A percentile compares a stretch with the other conserved stretches of the same genome.
phyloP scores from a whole-genome alignment of 2,329 filamentous ascomycete genomes.

The Pyrenochaeta sp. region DNA sequence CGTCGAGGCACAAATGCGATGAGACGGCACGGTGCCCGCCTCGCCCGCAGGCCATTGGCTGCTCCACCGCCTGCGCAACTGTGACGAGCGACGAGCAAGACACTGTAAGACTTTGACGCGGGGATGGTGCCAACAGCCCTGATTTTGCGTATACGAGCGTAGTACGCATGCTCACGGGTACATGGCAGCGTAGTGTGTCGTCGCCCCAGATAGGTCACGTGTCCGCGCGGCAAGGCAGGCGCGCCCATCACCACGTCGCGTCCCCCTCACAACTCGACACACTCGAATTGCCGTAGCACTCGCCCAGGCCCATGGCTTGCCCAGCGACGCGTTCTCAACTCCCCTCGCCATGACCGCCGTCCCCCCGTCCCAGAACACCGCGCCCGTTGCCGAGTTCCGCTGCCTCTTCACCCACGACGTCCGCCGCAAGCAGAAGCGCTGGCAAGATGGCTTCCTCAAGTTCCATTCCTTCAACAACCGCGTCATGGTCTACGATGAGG shows the following conservation, averaged over 20 bases:
- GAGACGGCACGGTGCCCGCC: slow-evolving; percentile 7
- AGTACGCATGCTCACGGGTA: too few species aligned
- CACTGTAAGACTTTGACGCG: too few species aligned
- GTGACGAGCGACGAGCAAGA: background rate
- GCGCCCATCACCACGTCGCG: slow-evolving; percentile 13
- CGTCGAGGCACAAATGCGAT: background rate
- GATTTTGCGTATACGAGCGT: too few species aligned
- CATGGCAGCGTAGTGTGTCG: too few species aligned
- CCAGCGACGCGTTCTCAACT: slow-evolving; percentile 15
- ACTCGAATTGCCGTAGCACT: slow-evolving; percentile 5
- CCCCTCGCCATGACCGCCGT: slow-evolving; percentile 42
- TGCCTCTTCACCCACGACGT: slow-evolving; percentile 90
- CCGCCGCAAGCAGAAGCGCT: slow-evolving; percentile 85
- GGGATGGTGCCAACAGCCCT: too few species aligned
- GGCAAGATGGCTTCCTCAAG: slow-evolving; percentile 89
- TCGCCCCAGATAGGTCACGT: slow-evolving; percentile 14
- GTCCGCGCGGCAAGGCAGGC: slow-evolving; percentile 10
- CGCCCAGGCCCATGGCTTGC: slow-evolving; percentile 9
- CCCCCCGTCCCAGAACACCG: slow-evolving; percentile 67
- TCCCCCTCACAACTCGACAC: slow-evolving; percentile 9
- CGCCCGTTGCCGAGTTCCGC: slow-evolving; percentile 79
- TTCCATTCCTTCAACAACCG: slow-evolving; percentile 92
- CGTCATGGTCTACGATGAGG: slow-evolving; percentile 87
- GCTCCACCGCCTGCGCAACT: background rate
- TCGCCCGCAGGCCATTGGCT: slow-evolving; percentile 10